These are phyloP conservation scores for Lactarius sanguifluus DNA, from an alignment of 768 basidiomycete genomes.

Conservation along the genomic window DNA sequence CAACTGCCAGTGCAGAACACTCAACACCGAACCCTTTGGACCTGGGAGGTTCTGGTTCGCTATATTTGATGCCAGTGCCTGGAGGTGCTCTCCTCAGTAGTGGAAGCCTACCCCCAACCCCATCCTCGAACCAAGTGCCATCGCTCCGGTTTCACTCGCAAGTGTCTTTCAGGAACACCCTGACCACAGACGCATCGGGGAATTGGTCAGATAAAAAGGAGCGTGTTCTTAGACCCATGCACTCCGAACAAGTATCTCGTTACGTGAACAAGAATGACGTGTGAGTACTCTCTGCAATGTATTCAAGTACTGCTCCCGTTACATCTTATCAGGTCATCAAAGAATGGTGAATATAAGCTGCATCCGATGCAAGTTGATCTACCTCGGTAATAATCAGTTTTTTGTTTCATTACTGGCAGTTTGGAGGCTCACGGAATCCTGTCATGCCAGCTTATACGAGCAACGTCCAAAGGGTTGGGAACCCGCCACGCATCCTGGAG, in stretches of 20 bases:
- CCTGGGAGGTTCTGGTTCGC: not conserved
- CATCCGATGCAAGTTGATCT: not conserved
- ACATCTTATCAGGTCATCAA: not conserved
- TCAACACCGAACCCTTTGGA: not conserved
- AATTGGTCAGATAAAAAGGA: no score
- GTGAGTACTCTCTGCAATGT: not conserved
- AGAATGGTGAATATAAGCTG: not conserved
- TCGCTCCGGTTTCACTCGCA: not conserved
- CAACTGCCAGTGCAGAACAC: not conserved
- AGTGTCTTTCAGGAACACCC: not conserved
- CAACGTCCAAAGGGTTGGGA: not conserved
- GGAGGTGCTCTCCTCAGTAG: not conserved
- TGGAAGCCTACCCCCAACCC: not conserved
- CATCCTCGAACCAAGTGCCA: not conserved
- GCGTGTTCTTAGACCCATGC: not conserved
- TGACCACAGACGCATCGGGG: no score
- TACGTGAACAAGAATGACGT: conserved; percentile 12
- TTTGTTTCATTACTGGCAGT: not conserved
- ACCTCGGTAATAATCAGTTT: conserved; percentile 1
- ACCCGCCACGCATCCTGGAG: conserved; percentile 4
- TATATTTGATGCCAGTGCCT: not conserved
- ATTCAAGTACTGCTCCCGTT: not conserved
- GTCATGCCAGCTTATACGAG: not conserved
- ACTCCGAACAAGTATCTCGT: conserved; percentile 17
- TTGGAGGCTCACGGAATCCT: not conserved